phyloP scores from a whole-genome alignment of 2,329 filamentous ascomycete species.

The Diaporthe longicolla region DNA sequence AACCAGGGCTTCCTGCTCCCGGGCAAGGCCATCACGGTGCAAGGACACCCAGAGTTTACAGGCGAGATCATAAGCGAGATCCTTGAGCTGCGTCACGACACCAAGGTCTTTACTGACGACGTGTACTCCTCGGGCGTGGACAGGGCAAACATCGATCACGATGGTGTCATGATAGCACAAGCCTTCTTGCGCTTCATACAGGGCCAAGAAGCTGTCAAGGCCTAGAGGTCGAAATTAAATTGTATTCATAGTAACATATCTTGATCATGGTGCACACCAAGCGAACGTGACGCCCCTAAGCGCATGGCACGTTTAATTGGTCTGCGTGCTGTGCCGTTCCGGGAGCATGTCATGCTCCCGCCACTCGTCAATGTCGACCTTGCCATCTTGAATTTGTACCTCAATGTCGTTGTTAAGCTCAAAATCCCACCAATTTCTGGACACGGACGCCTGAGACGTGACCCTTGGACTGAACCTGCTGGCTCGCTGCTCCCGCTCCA shows the following conservation, averaged over 20 bases:
- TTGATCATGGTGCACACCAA: too few relatives aligned
- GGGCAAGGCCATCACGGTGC: conserved; percentile 78
- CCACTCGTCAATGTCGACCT: background rate
- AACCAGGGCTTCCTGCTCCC: conserved; percentile 86
- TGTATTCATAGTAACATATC: conserved; percentile 6
- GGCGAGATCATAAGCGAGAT: conserved; percentile 79
- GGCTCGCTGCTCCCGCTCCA: conserved; percentile 49
- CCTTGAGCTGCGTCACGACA: conserved; percentile 72
- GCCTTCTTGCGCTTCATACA: conserved; percentile 84
- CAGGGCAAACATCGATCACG: conserved; percentile 77
- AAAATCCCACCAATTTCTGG: conserved; percentile 56
- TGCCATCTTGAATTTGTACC: conserved; percentile 35
- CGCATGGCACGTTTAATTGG: background rate
- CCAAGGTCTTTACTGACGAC: conserved; percentile 79
- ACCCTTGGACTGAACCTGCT: conserved; percentile 46
- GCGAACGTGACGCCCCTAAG: background rate
- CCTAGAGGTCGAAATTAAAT: conserved; percentile 13
- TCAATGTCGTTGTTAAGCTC: conserved; percentile 45
- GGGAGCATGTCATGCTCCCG: background rate
- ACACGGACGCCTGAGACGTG: background rate
- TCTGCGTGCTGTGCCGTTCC: background rate
- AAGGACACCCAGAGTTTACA: conserved; percentile 90
- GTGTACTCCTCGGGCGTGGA: conserved; percentile 77
- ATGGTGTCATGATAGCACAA: conserved; percentile 81
- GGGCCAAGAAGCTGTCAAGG: conserved; percentile 49